These are phyloP conservation scores for Cladosporium phlei DNA, from an alignment of 2,329 filamentous ascomycete genomes.

Conservation along the genomic window DNA sequence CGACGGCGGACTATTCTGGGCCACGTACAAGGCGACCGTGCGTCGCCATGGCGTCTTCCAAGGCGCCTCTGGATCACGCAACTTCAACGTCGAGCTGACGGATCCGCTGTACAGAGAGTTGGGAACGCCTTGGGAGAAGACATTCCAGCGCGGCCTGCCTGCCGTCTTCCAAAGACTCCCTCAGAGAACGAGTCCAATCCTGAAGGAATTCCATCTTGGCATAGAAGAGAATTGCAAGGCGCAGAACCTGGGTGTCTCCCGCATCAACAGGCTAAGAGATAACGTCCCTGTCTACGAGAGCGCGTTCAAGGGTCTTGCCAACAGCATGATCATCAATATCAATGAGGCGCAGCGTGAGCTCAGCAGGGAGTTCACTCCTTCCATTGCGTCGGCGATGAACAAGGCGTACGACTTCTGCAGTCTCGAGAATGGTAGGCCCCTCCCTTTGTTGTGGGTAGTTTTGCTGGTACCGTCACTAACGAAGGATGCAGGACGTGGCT, in stretches of 20 bases:
- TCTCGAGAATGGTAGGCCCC: slow-evolving; percentile 34
- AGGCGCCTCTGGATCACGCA: slow-evolving; percentile 35
- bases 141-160: slow-evolving; percentile 42
- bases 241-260: slow-evolving; percentile 37
- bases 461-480: slow-evolving; percentile 20
- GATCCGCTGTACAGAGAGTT: slow-evolving; percentile 39
- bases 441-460: slow-evolving; percentile 7
- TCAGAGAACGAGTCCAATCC: slow-evolving; percentile 27
- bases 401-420: slow-evolving; percentile 44
- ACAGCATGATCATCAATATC: slow-evolving; percentile 34
- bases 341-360: slow-evolving; percentile 47
- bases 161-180: slow-evolving; percentile 37
- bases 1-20: slow-evolving; percentile 46
- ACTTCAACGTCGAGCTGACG: slow-evolving; percentile 39
- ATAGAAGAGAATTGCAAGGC: slow-evolving; percentile 38
- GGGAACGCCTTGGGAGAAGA: slow-evolving; percentile 40
- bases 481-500: slow-evolving; percentile 33
- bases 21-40: slow-evolving; percentile 55
- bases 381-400: slow-evolving; percentile 44
- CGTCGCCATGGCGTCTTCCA: slow-evolving; percentile 46
- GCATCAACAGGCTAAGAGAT: slow-evolving; percentile 37
- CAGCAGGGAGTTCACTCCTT: slow-evolving; percentile 51
- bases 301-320: slow-evolving; percentile 37
- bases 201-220: slow-evolving; percentile 40
- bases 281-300: slow-evolving; percentile 41